phyloP scores from a whole-genome alignment of 306 rosid species.

The Sicyos baderoa region DNA sequence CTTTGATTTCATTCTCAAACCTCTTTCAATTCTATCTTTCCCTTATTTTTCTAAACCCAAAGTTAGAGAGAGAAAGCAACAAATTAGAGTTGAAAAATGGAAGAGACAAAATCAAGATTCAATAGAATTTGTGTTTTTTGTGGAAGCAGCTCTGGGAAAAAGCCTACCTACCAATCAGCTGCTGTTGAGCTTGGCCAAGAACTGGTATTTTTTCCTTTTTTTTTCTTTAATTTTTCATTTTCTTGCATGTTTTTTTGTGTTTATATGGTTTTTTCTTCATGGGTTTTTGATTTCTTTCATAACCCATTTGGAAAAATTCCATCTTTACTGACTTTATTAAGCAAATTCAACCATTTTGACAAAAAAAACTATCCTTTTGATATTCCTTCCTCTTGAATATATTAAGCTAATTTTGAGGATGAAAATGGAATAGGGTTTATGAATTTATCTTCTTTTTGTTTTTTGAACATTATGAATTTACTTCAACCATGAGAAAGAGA shows the following conservation, averaged over 20 bases:
- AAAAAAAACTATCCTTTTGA: not conserved
- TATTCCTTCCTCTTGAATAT: not conserved
- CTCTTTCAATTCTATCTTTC: not conserved
- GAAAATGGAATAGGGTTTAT: conserved; percentile 43
- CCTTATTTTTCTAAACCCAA: not conserved
- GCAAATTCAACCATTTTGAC: not conserved
- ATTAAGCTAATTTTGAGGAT: not conserved
- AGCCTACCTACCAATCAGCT: conserved; percentile 85
- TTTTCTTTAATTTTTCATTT: not conserved
- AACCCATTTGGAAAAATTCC: not conserved
- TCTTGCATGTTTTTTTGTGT: conserved; percentile 2
- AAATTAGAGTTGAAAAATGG: conserved; percentile 31
- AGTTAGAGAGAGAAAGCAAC: conserved; percentile 7
- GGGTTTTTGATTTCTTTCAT: not conserved
- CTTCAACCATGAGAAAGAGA: not conserved
- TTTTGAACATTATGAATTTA: not conserved
- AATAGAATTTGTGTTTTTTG: conserved; percentile 89
- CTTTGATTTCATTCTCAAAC: conserved; percentile 34
- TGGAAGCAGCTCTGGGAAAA: conserved; percentile 97
- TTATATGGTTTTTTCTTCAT: not conserved
- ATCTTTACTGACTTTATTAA: not conserved
- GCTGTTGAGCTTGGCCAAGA: conserved; percentile 86
- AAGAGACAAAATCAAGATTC: conserved; percentile 72
- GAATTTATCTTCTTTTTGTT: conserved; percentile 40
- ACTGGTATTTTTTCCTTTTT: conserved; percentile 44